phyloP scores from a whole-genome alignment of 2,329 filamentous ascomycete species.

The Pleochaeta shiraiana region DNA sequence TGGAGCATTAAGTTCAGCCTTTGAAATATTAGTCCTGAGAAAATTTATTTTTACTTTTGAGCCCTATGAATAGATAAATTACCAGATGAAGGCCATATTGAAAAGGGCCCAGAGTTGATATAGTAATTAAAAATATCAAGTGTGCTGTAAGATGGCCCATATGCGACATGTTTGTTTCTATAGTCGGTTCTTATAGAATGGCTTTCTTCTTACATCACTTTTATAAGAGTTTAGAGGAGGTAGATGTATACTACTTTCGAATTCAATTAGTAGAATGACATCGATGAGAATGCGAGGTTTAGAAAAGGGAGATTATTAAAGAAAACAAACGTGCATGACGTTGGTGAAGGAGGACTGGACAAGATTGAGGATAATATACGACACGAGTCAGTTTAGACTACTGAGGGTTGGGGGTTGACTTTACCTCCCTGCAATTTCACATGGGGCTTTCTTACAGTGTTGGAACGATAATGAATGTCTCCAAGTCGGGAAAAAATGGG shows the following conservation, averaged over 20 bases:
- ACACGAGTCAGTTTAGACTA: too few relatives aligned
- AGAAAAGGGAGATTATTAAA: neutral
- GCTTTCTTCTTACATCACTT: neutral
- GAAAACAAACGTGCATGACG: too few relatives aligned
- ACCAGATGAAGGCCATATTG: constrained; percentile 93
- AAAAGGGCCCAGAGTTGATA: constrained; percentile 67
- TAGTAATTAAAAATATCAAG: constrained; percentile 51
- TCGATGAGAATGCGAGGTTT: neutral
- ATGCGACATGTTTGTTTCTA: neutral
- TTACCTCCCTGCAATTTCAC: too few relatives aligned
- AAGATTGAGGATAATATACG: too few relatives aligned
- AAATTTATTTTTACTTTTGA: neutral
- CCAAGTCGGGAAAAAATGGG: too few relatives aligned
- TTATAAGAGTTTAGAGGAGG: neutral
- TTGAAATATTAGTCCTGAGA: constrained; percentile 6
- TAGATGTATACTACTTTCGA: neutral
- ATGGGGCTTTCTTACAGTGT: too few relatives aligned
- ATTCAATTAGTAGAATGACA: too few relatives aligned
- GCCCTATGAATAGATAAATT: too few relatives aligned
- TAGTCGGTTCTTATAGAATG: neutral
- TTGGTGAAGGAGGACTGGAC: neutral
- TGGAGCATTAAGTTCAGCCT: constrained; percentile 91
- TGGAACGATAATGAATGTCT: too few relatives aligned
- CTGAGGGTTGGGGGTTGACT: too few relatives aligned
- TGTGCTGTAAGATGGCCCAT: constrained; percentile 43